Evolutionary conservation across 2,329 filamentous ascomycete species (phyloP), one percentile per base, ranked within the genome.

Genomic region (Epichloe gansuensis): DNA sequence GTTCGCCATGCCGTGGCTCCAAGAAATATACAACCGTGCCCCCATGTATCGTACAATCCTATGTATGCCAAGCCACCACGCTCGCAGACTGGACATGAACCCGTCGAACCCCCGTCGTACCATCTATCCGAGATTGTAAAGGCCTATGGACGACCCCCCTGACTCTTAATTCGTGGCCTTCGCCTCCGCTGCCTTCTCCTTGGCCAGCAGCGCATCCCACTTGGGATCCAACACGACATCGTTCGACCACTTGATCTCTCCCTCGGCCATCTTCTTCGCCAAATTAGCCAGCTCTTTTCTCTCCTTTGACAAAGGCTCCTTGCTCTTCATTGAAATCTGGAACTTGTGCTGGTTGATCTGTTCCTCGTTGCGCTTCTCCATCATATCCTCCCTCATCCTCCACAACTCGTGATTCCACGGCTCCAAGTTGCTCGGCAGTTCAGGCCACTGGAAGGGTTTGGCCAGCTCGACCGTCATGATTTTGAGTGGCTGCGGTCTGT

Each of bases 391-490:
- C 31, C 77, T 71, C 60, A 73, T 71, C 62, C 75, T 71, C 66
- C 72, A 80, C 51, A 80, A 69, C n/a, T 75, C 68, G 58, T 81
- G 74, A 66, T 82, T 82, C 83, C 84, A 89, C 65, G 73, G 69
- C 53, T 74, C 66, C 55, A 79, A 72, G 64, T 85, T 76, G 57
- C 74, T 68, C 4, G 88, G 86, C 58, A 74, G 68, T 57, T 81
- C 77, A 1, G 93, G 93, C 85, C 88, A 97, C 52, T 87, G 81
- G 72, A 98, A 98, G 4, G 90, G 88, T 72, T 84, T 74, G 55
- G 77, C 80, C 72, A 98, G 79, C 74, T 96, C 87, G 44, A 94
- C 88, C 42, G 86, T 95, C 93, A 98, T 98, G 68, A 84, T 86
- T 78, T 98, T 98, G 63, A 83, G 77, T 48, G 82, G 73, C 57